Percentiles rank a stretch among this genome's conserved stretches.
Evolutionary conservation across 2,329 filamentous ascomycete genomes (phyloP).

Genomic region (Teratosphaeria zuluensis): DNA sequence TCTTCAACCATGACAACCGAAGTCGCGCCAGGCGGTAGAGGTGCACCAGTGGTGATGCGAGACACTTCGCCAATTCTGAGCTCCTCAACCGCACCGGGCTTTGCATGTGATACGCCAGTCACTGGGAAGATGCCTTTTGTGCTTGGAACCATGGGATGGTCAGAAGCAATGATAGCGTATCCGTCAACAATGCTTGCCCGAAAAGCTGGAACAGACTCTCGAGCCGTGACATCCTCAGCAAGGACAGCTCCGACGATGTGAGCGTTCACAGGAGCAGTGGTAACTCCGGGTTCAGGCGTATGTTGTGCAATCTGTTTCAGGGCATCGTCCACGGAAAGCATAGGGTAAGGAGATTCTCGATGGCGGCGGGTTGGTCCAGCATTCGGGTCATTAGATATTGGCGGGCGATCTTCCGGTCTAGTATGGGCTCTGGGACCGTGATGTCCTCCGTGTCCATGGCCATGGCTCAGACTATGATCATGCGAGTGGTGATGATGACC

Average conservation of each 20-base stretch:
- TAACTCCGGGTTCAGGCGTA: slow-evolving; percentile 53
- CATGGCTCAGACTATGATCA: slow-evolving; percentile 36
- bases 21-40: slow-evolving; percentile 76
- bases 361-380: slow-evolving; percentile 59
- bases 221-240: slow-evolving; percentile 70
- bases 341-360: slow-evolving; percentile 81
- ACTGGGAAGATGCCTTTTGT: slow-evolving; percentile 80
- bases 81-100: slow-evolving; percentile 55
- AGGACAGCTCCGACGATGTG: slow-evolving; percentile 66
- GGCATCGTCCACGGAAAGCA: slow-evolving; percentile 79
- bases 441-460: slow-evolving; percentile 31
- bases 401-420: slow-evolving; percentile 45
- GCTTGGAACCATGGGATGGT: slow-evolving; percentile 36
- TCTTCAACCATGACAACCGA: slow-evolving; percentile 97
- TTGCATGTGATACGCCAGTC: slow-evolving; percentile 74
- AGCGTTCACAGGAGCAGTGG: slow-evolving; percentile 52
- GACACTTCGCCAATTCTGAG: slow-evolving; percentile 69
- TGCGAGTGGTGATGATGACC: slow-evolving; percentile 27
- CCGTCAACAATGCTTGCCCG: slow-evolving; percentile 94
- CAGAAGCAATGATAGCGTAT: slow-evolving; percentile 66
- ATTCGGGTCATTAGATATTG: slow-evolving; percentile 49
- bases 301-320: slow-evolving; percentile 61
- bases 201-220: slow-evolving; percentile 83
- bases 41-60: slow-evolving; percentile 88
- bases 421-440: slow-evolving; percentile 59